Evolutionary conservation across 2,329 filamentous ascomycete genomes (phyloP), one percentile per base, ranked within the genome.

Genomic region (Emericellopsis atlantica): DNA sequence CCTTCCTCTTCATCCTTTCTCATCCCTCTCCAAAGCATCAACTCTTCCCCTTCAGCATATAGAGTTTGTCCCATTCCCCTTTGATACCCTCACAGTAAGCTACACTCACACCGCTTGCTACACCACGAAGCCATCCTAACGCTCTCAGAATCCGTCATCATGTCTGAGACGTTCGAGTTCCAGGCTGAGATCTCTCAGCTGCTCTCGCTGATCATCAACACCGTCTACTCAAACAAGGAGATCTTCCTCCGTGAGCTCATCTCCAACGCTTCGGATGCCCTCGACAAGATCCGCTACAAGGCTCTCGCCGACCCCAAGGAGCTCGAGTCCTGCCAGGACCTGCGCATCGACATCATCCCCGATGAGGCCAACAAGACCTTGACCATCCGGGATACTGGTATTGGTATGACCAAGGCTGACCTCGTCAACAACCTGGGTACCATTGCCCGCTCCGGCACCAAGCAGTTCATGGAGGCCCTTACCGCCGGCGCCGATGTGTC

Each of bases 181-280:
- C 92, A 98, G 84, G 92, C 92, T 84, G 92, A 98, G 85, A 98
- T 98, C 66, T 96, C 90, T 84, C 92, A 98, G 86, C 86, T 98
- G 53, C 84, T 98, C 64, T 88, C 83, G 55, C 85, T 98, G 66
- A 98, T 98, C 72, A 98, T 98, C 80, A 98, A 98, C 85, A 96
- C 92, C 53, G 92, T 98, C 74, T 98, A 96, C 79, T 95, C 89
- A 57, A 98, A 98, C 84, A 98, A 98, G 79, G 92, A 96, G 74
- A 96, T 98, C 65, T 98, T 98, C 82, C 74, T 98, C 59, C 77
- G 92, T 83, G 92, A 98, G 74, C 65, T 98, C 57, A 86, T 98
- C 61, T 96, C 92, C 72, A 98, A 98, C 73, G 83, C 84, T 62
- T 96, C 90, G 59, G 92, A 98, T 83, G 92, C 92, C 46, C 79